These are phyloP conservation scores for Colletotrichum tropicicola DNA, from an alignment of 2,329 filamentous ascomycete species.

Conservation along the genomic window DNA sequence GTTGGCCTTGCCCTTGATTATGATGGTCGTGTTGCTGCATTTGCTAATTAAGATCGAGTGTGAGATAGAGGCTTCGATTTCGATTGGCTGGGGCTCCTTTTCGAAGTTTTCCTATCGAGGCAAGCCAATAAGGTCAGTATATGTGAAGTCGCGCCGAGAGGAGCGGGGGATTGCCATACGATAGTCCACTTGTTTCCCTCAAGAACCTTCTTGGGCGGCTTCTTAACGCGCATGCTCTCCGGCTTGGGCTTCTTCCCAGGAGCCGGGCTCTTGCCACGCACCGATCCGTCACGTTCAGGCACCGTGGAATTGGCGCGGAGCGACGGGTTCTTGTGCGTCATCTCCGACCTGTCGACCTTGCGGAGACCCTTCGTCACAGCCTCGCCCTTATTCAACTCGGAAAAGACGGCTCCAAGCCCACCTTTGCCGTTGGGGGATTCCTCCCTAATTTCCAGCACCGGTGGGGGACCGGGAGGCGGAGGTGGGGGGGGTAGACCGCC, in stretches of 20 bases:
- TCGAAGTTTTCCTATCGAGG: conserved; percentile 84
- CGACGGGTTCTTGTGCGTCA: conserved; percentile 98
- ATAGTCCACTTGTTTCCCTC: conserved; percentile 95
- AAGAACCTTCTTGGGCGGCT: conserved; percentile 80
- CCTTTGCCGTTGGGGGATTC: conserved; percentile 55
- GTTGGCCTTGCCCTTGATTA: conserved; percentile 92
- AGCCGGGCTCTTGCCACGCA: conserved; percentile 82
- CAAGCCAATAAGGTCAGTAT: conserved; percentile 14
- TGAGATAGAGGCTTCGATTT: conserved; percentile 82
- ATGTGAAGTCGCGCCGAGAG: too few relatives aligned
- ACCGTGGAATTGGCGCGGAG: conserved; percentile 79
- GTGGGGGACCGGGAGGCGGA: conserved; percentile 76
- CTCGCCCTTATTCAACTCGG: conserved; percentile 88
- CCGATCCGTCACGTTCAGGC: conserved; percentile 62
- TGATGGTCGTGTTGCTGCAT: conserved; percentile 90
- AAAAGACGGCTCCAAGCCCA: conserved; percentile 89
- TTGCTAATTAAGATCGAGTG: conserved; percentile 93
- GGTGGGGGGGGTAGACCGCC: conserved; percentile 71
- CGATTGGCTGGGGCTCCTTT: conserved; percentile 74
- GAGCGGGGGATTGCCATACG: conserved; percentile 60
- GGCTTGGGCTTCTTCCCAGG: conserved; percentile 90
- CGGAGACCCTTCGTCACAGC: conserved; percentile 87
- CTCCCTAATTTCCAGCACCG: conserved; percentile 68
- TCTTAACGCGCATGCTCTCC: conserved; percentile 85
- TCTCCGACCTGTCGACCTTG: conserved; percentile 94